Evolutionary conservation across 2,329 filamentous ascomycete species (phyloP).

Genomic region (Colletotrichum sp.): DNA sequence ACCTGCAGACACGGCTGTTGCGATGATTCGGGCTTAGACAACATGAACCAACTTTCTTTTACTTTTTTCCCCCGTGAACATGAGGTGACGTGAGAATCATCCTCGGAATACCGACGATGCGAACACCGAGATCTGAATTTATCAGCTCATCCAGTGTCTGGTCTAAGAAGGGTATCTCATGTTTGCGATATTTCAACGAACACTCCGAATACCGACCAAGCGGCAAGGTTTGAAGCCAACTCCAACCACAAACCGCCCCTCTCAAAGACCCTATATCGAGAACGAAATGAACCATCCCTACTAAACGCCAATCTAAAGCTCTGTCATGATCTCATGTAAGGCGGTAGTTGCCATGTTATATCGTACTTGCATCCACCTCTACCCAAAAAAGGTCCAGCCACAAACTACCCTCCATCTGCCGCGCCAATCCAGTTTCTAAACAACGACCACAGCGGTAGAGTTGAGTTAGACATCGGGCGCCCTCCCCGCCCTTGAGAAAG

Average conservation of each 20-base stretch:
- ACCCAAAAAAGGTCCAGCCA: not conserved
- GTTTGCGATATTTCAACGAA: not conserved
- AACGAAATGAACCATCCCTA: not conserved
- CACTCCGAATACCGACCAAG: not conserved
- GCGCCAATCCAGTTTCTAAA: not conserved
- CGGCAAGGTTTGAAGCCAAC: not conserved
- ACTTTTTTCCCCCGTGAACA: not conserved
- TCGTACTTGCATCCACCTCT: not conserved
- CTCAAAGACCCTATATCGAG: not conserved
- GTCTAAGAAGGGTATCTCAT: not conserved
- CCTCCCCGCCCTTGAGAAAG: not conserved
- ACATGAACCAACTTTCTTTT: slow-evolving; percentile 12
- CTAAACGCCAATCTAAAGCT: not conserved
- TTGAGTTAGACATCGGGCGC: not conserved
- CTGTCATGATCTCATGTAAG: not conserved
- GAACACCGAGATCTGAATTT: not conserved
- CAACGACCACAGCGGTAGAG: not conserved
- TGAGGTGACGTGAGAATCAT: not conserved
- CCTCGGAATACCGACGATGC: not conserved
- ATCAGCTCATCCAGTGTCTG: not conserved
- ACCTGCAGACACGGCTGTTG: not conserved
- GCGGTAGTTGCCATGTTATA: not conserved
- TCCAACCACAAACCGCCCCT: not conserved
- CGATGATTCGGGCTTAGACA: not conserved
- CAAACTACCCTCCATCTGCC: not conserved